These are phyloP conservation scores for Ampelomyces quisqualis DNA, from an alignment of 2,329 filamentous ascomycete genomes.

Conservation along the genomic window DNA sequence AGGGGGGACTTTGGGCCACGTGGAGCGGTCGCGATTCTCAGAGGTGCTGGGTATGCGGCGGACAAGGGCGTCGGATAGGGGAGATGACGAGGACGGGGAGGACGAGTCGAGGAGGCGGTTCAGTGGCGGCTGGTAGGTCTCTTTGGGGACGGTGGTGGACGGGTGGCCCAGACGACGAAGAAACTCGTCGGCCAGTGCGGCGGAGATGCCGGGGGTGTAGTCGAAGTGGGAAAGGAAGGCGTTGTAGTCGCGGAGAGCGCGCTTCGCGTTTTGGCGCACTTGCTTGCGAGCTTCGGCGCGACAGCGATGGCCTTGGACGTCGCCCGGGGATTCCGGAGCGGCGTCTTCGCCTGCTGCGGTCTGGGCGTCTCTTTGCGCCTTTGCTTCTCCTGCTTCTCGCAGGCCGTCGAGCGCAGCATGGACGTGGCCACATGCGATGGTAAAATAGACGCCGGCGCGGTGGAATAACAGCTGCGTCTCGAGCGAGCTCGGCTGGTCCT, in stretches of 20 bases:
- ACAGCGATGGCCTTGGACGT: slow-evolving; percentile 50
- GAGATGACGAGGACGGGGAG: slow-evolving; percentile 18
- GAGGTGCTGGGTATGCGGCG: slow-evolving; percentile 40
- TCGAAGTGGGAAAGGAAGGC: slow-evolving; percentile 72
- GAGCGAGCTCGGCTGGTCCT: slow-evolving; percentile 72
- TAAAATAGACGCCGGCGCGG: slow-evolving; percentile 70
- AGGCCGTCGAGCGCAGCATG: slow-evolving; percentile 56
- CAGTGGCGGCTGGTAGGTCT: slow-evolving; percentile 14
- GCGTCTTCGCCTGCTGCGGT: slow-evolving; percentile 30
- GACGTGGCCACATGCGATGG: slow-evolving; percentile 68
- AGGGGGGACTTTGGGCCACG: slow-evolving; percentile 51
- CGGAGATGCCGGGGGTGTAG: slow-evolving; percentile 71
- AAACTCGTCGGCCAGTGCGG: slow-evolving; percentile 60
- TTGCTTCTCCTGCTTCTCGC: slow-evolving; percentile 42
- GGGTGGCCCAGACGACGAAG: slow-evolving; percentile 30
- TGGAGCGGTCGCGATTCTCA: slow-evolving; percentile 36
- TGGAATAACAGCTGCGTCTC: slow-evolving; percentile 76
- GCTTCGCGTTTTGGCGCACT: slow-evolving; percentile 73
- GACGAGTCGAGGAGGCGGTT: slow-evolving; percentile 34
- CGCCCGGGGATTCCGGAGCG: slow-evolving; percentile 45
- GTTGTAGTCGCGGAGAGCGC: slow-evolving; percentile 72
- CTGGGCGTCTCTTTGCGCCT: slow-evolving; percentile 25
- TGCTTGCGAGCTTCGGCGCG: slow-evolving; percentile 64
- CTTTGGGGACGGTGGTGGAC: slow-evolving; percentile 15
- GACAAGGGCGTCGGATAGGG: slow-evolving; percentile 47